Conservation (phyloP, 2,329 filamentous ascomycete species). For the Pseudogymnoascus sp. region DNA sequence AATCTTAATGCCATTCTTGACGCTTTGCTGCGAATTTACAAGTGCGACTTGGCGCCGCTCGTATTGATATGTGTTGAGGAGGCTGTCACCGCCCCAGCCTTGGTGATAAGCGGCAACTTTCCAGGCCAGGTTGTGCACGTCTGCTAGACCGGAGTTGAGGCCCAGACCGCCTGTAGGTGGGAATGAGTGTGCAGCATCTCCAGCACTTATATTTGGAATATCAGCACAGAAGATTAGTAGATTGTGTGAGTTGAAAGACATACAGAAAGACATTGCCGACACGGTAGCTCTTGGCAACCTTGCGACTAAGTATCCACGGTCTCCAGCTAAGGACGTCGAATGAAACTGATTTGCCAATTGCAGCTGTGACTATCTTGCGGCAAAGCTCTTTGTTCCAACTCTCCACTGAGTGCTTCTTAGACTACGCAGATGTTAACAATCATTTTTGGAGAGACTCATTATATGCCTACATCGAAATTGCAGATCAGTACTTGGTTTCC, state of each 20-base stretch:
- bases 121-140: constrained; percentile 35
- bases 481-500: constrained; percentile 36
- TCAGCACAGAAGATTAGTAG: not conserved
- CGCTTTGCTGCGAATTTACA: constrained; percentile 34
- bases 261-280: constrained; percentile 32
- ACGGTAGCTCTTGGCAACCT: constrained; percentile 32
- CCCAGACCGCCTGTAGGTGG: constrained; percentile 16
- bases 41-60: constrained; percentile 33
- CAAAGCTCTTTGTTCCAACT: constrained; percentile 30
- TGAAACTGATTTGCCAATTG: constrained; percentile 27
- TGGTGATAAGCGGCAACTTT: constrained; percentile 32
- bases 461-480: constrained; percentile 33
- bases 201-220: constrained; percentile 12
- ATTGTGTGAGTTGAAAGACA: constrained; percentile 9
- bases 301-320: constrained; percentile 35
- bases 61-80: constrained; percentile 31
- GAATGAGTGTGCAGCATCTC: constrained; percentile 17
- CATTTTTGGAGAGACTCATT: not conserved
- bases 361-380: constrained; percentile 27
- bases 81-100: constrained; percentile 21
- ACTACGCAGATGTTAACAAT: constrained; percentile 14
- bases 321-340: constrained; percentile 34
- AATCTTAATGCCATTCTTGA: constrained; percentile 37
- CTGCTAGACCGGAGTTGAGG: constrained; percentile 28
- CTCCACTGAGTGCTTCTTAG: constrained; percentile 28